A percentile compares a stretch with the other conserved stretches of the same genome.
Evolutionary conservation across 2,329 filamentous ascomycete genomes (phyloP).

Genomic region (Aspergillus fumigatiaffinis): DNA sequence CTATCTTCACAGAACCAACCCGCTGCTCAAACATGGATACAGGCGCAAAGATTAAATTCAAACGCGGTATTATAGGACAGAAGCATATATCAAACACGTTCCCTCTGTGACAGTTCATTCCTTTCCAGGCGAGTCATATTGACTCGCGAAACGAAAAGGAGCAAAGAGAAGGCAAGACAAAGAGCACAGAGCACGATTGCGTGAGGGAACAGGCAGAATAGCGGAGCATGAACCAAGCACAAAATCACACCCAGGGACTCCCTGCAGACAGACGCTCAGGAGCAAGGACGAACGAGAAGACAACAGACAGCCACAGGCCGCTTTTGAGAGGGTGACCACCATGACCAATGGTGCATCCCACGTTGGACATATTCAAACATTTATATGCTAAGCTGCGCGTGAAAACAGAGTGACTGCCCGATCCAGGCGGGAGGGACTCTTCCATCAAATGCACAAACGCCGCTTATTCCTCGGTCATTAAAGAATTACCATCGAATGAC

Average conservation of each 20-base stretch:
- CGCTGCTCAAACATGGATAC: neutral
- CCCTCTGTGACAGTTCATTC: neutral
- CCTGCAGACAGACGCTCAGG: neutral
- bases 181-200: neutral
- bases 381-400: constrained; percentile 16
- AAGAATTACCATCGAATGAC: constrained; percentile 7
- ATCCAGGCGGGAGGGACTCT: constrained; percentile 8
- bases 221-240: neutral
- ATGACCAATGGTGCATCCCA: constrained; percentile 14
- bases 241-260: constrained; percentile 4
- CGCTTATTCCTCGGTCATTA: constrained; percentile 13
- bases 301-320: constrained; percentile 10
- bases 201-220: neutral
- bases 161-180: neutral
- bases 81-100: neutral
- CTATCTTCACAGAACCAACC: neutral
- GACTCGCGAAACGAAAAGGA: neutral
- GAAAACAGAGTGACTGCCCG: constrained; percentile 6
- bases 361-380: constrained; percentile 13
- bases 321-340: constrained; percentile 13
- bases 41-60: neutral
- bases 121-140: neutral
- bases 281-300: constrained; percentile 1
- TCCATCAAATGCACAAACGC: constrained; percentile 10
- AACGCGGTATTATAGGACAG: neutral